Evolutionary conservation across 106 monocot species (phyloP), one percentile per base, ranked within the genome.

Genomic region (Ottelia alismoides): DNA sequence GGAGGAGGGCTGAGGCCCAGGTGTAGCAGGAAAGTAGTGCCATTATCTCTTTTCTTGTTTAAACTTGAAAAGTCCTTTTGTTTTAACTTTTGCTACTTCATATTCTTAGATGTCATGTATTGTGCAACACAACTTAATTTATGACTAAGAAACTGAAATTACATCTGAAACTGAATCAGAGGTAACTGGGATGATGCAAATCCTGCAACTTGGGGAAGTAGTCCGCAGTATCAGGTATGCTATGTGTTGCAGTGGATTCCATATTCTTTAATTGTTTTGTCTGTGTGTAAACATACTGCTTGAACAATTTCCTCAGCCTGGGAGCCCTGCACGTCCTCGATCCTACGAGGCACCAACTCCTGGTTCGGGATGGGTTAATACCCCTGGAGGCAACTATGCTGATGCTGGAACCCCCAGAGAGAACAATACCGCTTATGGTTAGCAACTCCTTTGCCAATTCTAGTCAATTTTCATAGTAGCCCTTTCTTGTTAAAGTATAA

Each of bases 181-280:
- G 90, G 90, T 62, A 73, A 57, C 16, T 99, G 90, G 98, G 98
- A 99, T 55, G 98, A 99, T 61, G 94, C 70, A 64, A 86, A 99
- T 55, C 90, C 98, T 56, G 85, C 76, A 21, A 72, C 90, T 43
- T 99, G 98, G 98, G 90, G 77, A 51, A 70, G 61, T 20, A 99
- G 90, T 52, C 98, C 98, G 28, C 72, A 77, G 19, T 90, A 90
- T 69, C 90, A 99, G 77, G 98, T 99, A 28, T 67, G 29, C 16
- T 7, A 7, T 43, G 6, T 16, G 16, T 43, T 43, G 16, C 16
- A 43, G 40, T 7, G n/a, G n/a, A n/a, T n/a, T n/a, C n/a, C n/a
- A n/a, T n/a, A n/a, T n/a, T n/a, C n/a, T n/a, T 7, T 43, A 6
- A 43, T 7, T 43, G 40, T 43, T 43, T 43, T 16, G 10, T 7